Evolutionary conservation across 2,329 filamentous ascomycete species (phyloP).

Genomic region (Hansfordia pulvinata): DNA sequence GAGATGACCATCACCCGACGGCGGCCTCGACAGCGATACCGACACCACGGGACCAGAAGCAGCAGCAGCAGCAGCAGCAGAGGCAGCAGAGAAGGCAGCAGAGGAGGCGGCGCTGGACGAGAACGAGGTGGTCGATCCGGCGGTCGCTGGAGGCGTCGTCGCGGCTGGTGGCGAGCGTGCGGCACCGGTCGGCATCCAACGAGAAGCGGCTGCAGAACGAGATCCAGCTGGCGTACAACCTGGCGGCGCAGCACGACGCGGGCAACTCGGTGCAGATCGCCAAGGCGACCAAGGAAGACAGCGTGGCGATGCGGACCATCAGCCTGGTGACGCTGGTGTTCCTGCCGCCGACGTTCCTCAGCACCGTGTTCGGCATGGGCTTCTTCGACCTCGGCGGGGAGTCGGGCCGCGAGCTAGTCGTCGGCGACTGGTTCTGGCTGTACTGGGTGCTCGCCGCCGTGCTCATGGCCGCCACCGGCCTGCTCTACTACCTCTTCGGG

Average conservation of each 20-base stretch:
- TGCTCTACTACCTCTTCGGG: too few species aligned
- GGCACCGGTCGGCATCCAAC: constrained; percentile 22
- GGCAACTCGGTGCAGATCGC: constrained; percentile 23
- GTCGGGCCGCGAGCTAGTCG: constrained; percentile 10
- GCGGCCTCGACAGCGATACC: too few species aligned
- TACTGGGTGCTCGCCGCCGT: constrained; percentile 16
- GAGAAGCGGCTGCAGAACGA: constrained; percentile 35
- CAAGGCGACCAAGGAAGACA: constrained; percentile 26
- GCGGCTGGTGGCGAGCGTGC: constrained; percentile 19
- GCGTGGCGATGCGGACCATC: constrained; percentile 35
- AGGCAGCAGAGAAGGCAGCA: too few species aligned
- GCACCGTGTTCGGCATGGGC: constrained; percentile 29
- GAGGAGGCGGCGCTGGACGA: too few species aligned
- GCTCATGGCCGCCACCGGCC: too few species aligned
- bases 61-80: too few species aligned
- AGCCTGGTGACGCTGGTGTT: constrained; percentile 33
- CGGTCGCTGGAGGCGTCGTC: constrained; percentile 18
- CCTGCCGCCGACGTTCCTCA: constrained; percentile 36
- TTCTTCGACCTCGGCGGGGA: constrained; percentile 22
- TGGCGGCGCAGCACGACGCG: constrained; percentile 26
- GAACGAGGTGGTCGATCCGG: constrained; percentile 14
- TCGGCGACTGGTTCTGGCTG: constrained; percentile 15
- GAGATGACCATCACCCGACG: too few species aligned
- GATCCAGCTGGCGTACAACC: constrained; percentile 37
- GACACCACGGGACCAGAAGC: too few species aligned